phyloP scores from a whole-genome alignment of 1,139 yeast species.

The Nakaseomyces delphensis region DNA sequence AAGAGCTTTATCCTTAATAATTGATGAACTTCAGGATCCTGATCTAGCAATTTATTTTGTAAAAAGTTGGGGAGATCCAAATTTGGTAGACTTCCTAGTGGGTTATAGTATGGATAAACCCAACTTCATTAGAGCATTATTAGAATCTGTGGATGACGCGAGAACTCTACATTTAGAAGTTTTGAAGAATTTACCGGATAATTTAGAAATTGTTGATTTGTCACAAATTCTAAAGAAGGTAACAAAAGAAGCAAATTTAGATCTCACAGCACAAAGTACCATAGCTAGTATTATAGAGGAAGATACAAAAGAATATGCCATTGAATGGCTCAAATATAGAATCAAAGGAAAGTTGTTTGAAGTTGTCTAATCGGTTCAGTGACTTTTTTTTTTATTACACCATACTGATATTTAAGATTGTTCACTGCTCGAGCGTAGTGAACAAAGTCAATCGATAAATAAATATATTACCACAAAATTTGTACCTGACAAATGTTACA shows the following conservation, averaged over 20 bases:
- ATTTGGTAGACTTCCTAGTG: constrained; percentile 70
- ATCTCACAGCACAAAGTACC: constrained; percentile 47
- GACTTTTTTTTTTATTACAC: no score
- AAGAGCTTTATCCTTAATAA: constrained; percentile 66
- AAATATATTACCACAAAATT: neutral
- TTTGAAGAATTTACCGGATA: constrained; percentile 53
- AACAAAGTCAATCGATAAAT: no score
- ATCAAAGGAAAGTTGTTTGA: constrained; percentile 41
- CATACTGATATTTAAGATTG: no score
- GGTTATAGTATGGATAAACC: constrained; percentile 68
- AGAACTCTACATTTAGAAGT: constrained; percentile 61
- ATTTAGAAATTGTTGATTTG: constrained; percentile 57
- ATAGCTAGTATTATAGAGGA: constrained; percentile 54
- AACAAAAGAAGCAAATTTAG: constrained; percentile 56
- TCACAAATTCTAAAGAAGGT: constrained; percentile 54
- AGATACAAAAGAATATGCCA: constrained; percentile 45
- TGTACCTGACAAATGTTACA: constrained; percentile 2
- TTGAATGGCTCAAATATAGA: constrained; percentile 33
- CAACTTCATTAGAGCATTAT: constrained; percentile 59
- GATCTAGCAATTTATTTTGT: constrained; percentile 77
- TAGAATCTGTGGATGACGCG: constrained; percentile 58
- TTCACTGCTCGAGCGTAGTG: no score
- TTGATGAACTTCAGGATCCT: constrained; percentile 71
- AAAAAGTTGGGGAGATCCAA: constrained; percentile 55
- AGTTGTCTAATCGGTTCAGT: constrained; percentile 14